These are phyloP conservation scores for Thalassia testudinum DNA, from an alignment of 116 monocot genomes.

Conservation along the genomic window DNA sequence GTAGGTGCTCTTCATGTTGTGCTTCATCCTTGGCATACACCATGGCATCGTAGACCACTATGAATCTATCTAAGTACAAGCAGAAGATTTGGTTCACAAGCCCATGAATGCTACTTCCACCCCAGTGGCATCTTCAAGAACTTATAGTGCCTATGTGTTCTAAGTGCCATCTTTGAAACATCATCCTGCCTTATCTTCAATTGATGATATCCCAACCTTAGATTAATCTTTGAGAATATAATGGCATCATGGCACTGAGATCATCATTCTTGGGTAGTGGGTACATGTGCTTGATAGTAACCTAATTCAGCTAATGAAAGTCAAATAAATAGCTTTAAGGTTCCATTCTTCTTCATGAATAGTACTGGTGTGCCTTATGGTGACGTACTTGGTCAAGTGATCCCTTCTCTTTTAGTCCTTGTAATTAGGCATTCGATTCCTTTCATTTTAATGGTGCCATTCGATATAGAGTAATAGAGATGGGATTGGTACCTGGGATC, in stretches of 20 bases:
- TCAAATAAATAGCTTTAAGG: too few relatives aligned
- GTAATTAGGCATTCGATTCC: too few relatives aligned
- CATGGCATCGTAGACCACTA: neutral
- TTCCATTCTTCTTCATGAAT: too few relatives aligned
- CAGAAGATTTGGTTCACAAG: neutral
- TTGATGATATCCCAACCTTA: neutral
- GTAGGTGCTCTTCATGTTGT: neutral
- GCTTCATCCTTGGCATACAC: neutral
- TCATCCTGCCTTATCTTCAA: neutral
- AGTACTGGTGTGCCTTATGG: too few relatives aligned
- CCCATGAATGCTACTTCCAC: neutral
- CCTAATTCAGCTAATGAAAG: too few relatives aligned
- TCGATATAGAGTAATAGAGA: too few relatives aligned
- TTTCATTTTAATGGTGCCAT: too few relatives aligned
- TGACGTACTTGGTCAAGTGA: too few relatives aligned
- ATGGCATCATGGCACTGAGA: neutral
- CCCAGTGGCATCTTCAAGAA: neutral
- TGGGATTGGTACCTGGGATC: too few relatives aligned
- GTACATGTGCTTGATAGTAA: neutral
- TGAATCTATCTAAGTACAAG: neutral
- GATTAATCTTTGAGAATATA: neutral
- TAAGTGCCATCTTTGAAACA: neutral
- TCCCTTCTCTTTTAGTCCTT: too few relatives aligned
- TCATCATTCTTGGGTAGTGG: neutral
- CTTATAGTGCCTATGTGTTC: neutral